Conservation (phyloP, 495 filamentous ascomycete genomes). For the Talaromyces ruber region DNA sequence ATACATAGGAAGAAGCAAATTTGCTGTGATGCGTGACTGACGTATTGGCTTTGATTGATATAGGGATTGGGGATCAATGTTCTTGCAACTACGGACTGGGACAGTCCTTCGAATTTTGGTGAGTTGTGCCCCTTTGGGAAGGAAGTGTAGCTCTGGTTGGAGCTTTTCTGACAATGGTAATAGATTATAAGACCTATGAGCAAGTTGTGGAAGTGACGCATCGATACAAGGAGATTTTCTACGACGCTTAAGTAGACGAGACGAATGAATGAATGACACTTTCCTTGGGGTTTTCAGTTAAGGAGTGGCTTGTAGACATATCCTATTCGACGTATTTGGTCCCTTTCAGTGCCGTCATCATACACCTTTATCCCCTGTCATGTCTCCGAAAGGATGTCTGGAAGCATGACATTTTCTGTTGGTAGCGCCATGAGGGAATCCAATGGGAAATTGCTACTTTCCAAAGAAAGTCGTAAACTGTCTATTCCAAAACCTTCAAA, state of each 20-base stretch:
- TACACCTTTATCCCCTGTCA: neutral
- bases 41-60: neutral
- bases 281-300: neutral
- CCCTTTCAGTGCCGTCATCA: neutral
- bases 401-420: neutral
- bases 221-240: slow-evolving; percentile 72
- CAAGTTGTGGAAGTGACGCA: slow-evolving; percentile 86
- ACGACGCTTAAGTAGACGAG: slow-evolving; percentile 29
- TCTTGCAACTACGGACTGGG: slow-evolving; percentile 71
- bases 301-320: neutral
- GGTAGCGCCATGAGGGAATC: neutral
- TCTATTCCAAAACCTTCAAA: too few species aligned
- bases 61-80: slow-evolving; percentile 67
- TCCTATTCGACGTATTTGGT: neutral
- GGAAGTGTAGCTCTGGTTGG: neutral
- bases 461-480: too few species aligned
- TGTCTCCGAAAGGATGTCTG: neutral
- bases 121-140: slow-evolving; percentile 9
- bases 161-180: neutral
- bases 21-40: neutral
- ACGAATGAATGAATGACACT: slow-evolving; percentile 14
- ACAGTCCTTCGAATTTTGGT: slow-evolving; percentile 39
- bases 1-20: neutral
- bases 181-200: slow-evolving; percentile 75
- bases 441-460: too few species aligned